Conservation (phyloP, 495 filamentous ascomycete genomes). For the Entonaema liquescens region DNA sequence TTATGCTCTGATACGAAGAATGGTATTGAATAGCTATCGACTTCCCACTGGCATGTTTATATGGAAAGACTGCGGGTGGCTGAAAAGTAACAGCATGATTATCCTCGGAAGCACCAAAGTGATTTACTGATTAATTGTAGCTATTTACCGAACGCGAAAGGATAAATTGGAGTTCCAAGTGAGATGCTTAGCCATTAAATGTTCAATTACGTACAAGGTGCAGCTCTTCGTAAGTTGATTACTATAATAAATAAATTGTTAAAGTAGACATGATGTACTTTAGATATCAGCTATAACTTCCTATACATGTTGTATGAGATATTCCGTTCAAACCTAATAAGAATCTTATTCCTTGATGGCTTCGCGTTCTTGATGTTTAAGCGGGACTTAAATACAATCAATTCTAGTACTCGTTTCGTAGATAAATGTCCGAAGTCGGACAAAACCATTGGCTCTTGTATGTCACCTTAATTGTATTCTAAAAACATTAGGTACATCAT, state of each 20-base stretch:
- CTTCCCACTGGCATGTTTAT: neutral
- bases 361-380: neutral
- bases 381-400: neutral
- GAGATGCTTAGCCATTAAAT: no score
- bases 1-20: neutral
- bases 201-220: no score
- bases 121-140: no score
- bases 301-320: no score
- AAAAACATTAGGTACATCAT: conserved; percentile 15
- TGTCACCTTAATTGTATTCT: conserved; percentile 6
- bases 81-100: neutral
- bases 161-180: no score
- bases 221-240: no score
- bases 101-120: neutral
- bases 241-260: no score
- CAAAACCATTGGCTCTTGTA: conserved; percentile 14
- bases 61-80: neutral
- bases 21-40: neutral
- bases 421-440: conserved; percentile 32
- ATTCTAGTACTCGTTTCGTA: neutral
- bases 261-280: no score
- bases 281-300: no score
- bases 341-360: neutral
- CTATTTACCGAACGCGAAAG: no score
- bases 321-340: neutral